Base-by-base conservation (phyloP, 495 filamentous ascomycete species). In the Polyplosphaeria fusca region DNA sequence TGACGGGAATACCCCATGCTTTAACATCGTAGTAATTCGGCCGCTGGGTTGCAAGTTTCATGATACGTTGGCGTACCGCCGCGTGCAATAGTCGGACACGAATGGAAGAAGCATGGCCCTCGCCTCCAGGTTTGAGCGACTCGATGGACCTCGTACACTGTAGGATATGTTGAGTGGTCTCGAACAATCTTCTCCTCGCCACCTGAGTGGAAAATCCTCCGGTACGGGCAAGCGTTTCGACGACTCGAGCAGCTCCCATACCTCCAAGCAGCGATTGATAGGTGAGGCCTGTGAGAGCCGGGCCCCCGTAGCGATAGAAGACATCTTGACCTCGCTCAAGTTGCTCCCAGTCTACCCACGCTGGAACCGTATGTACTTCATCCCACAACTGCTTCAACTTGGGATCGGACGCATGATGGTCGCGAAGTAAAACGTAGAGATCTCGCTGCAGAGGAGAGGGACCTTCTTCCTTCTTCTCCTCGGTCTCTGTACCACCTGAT, bases 311-410 rank as follows among this genome's bases (percentile, higher is more conserved):
- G 18, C 89, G 61, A 48, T 76, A 71, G 50, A 72, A 73, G 4
- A 74, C 72, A 42, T 81, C 75, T 67, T 89, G 86, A 0, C 82
- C 86, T 63, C 87, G 71, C 58, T 78, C 71, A 59, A 95, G 86
- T 66, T 90, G 87, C 9, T 79, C 76, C 87, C 87, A 93, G 68
- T 90, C 82, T 1, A 94, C 89, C 88, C 88, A 94, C 13, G 76
- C 71, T 0, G 88, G 89, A 18, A 90, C 69, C 0, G 79, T 84
- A 60, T 83, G 85, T 45, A 88, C 73, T 64, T 92, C 77, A 0
- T 58, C 66, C 88, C 88, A 91, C 4, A 94, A 66, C 27, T 77
- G 63, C 7, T 70, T 61, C 26, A 91, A 73, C 47, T 77, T 79
- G 5, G 77, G 72, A 65, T 91, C 79, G 5, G 74, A 69, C 9